Evolutionary conservation across 2,329 filamentous ascomycete species (phyloP), one percentile per base, ranked within the genome.

Genomic region (Trichoderma polysporum): DNA sequence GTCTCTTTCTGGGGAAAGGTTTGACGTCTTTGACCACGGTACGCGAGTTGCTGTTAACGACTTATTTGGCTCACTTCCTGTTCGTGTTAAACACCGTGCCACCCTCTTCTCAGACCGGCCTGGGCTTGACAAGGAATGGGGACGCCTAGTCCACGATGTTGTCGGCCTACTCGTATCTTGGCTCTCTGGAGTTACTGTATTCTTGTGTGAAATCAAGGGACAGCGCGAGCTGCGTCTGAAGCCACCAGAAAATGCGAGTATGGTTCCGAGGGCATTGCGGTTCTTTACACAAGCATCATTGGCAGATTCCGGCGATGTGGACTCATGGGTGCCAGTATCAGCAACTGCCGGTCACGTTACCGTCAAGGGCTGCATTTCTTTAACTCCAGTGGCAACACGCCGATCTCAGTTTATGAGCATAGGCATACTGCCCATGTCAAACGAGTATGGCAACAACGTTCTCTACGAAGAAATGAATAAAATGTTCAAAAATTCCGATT

Each of bases 51-150:
- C 84, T 0, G 90, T 97, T 6, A 87, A 89, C 66, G 90, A 97
- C 75, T 81, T 97, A 1, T 98, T 97, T 78, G 93, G 94, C 0
- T 91, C 89, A 67, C 92, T 97, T 87, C 93, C 94, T 0, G 94
- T 97, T 13, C 88, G 94, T 15, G 90, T 96, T 29, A 97, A 95
- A 75, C 91, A 93, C 72, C 86, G 93, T 69, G 86, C 88, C 0
- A 72, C 86, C 0, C 71, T 88, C 3, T 79, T 81, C 70, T 76
- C 83, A 45, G 80, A 87, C 72, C 83, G 82, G 71, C 70, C 82
- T 12, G 74, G 81, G 27, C 81, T 89, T 56, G 77, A 85, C 22
- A 90, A 84, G 70, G 84, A 91, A 61, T 94, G 91, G 88, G 85
- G 88, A 31, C 77, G 77, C 1, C 78, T 97, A 17, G 85, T 86